Conservation (phyloP, 805 yeast species). For the Sugiyamaella qingdaonensis region DNA sequence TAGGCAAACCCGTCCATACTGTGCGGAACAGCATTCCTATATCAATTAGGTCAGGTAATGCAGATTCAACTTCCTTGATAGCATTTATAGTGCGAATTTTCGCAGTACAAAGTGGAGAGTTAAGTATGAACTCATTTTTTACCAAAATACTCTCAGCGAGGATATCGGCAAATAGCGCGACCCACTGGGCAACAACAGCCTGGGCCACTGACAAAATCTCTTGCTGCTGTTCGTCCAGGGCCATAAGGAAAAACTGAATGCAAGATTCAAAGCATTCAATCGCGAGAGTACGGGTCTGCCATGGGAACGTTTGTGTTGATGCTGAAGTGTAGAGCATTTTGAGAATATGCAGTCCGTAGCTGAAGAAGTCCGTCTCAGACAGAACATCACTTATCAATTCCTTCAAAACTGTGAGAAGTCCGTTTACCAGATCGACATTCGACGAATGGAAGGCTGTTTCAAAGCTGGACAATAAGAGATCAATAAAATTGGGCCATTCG, state of each 20-base stretch:
- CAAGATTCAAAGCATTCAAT: constrained; percentile 34
- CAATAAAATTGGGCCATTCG: constrained; percentile 76
- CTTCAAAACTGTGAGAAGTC: constrained; percentile 34
- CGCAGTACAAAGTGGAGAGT: constrained; percentile 2
- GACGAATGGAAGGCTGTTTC: constrained; percentile 32
- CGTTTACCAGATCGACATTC: constrained; percentile 30
- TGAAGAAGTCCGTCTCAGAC: constrained; percentile 82
- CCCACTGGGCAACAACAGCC: constrained; percentile 14
- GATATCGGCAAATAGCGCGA: constrained; percentile 7
- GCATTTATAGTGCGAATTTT: constrained; percentile 12
- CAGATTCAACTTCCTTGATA: constrained; percentile 12
- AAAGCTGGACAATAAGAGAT: constrained; percentile 1
- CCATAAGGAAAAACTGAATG: constrained; percentile 26
- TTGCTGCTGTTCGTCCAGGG: constrained; percentile 16
- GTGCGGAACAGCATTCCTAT: constrained; percentile 4
- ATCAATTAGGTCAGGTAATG: not conserved
- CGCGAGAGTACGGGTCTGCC: constrained; percentile 21
- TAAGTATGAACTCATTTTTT: not conserved
- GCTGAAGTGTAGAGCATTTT: constrained; percentile 21
- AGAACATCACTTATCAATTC: constrained; percentile 85
- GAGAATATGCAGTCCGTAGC: constrained; percentile 43
- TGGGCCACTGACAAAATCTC: constrained; percentile 7
- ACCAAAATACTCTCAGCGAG: not conserved
- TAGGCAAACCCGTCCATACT: constrained; percentile 7
- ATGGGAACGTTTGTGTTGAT: constrained; percentile 1